Percentiles rank a stretch among this genome's conserved stretches.
Conservation (phyloP, 305 asterid genomes). For the Andrographis paniculata region DNA sequence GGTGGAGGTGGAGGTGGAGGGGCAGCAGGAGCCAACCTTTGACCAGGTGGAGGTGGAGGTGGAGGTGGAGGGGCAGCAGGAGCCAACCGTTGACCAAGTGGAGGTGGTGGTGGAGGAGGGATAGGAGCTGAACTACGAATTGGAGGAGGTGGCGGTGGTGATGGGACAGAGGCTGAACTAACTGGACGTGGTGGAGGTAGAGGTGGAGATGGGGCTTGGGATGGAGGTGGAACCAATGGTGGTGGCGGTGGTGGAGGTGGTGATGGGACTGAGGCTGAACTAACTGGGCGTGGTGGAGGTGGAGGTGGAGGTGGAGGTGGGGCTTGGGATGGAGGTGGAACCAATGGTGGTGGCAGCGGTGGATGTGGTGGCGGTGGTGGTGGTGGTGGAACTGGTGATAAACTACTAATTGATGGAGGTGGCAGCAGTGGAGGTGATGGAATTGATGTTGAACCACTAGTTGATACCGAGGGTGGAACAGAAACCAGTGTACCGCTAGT, state of each 20-base stretch:
- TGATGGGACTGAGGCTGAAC: constrained; percentile 13
- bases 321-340: constrained; percentile 14
- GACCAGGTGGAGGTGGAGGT: constrained; percentile 24
- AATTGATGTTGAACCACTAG: neutral
- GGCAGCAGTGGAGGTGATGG: too few species aligned
- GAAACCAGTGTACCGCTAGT: constrained; percentile 13
- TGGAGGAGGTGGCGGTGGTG: constrained; percentile 41
- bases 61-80: constrained; percentile 39
- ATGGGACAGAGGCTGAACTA: constrained; percentile 11
- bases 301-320: constrained; percentile 22
- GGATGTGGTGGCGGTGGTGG: constrained; percentile 31
- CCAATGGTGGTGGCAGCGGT: constrained; percentile 9
- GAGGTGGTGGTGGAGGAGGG: constrained; percentile 19
- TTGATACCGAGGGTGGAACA: constrained; percentile 8
- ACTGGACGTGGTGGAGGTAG: constrained; percentile 37
- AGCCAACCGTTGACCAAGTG: constrained; percentile 20
- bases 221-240: constrained; percentile 17
- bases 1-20: constrained; percentile 23
- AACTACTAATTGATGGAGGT: too few species aligned
- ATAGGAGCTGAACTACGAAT: constrained; percentile 16
- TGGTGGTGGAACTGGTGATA: constrained; percentile 18
- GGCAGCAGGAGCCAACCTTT: constrained; percentile 24
- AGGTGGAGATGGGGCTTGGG: constrained; percentile 28
- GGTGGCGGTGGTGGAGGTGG: constrained; percentile 22
- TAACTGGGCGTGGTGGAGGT: constrained; percentile 16